Conservation (phyloP, 352 stramenopile genomes). For the Globisporangium irregulare region DNA sequence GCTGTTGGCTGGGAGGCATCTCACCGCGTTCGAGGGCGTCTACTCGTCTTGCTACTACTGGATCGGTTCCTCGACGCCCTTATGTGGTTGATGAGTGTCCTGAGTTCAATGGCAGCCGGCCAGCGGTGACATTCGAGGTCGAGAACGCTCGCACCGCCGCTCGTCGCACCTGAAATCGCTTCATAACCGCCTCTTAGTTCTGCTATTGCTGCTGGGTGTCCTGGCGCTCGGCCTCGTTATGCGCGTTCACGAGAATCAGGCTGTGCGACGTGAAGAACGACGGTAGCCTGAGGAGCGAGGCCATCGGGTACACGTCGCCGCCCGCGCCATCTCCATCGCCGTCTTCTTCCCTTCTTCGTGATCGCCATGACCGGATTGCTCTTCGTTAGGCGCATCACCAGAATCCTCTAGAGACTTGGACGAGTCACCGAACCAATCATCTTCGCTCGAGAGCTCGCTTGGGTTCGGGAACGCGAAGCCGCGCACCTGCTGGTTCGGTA, state of each 20-base stretch:
- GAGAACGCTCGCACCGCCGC: conserved; percentile 1
- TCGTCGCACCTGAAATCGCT: conserved; percentile 8
- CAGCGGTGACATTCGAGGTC: background rate
- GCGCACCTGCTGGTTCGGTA: background rate
- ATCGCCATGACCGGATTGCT: background rate
- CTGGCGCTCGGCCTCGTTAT: conserved; percentile 5
- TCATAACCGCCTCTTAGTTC: conserved; percentile 10
- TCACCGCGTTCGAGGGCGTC: background rate
- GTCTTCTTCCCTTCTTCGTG: background rate
- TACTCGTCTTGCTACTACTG: background rate
- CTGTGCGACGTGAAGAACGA: background rate
- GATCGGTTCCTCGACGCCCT: background rate
- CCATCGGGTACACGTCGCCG: background rate
- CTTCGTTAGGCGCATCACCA: background rate
- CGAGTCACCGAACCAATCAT: background rate
- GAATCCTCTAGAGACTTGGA: background rate
- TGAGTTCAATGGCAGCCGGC: background rate
- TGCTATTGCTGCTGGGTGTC: background rate
- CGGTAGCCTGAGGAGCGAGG: background rate
- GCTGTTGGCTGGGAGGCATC: background rate
- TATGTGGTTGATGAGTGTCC: background rate
- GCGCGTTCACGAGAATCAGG: background rate
- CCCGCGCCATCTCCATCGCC: background rate
- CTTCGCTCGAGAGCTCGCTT: background rate
- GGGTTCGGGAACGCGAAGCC: background rate